Evolutionary conservation across 805 yeast genomes (phyloP), one percentile per base, ranked within the genome.

Genomic region (Metschnikowia santaceciliae): DNA sequence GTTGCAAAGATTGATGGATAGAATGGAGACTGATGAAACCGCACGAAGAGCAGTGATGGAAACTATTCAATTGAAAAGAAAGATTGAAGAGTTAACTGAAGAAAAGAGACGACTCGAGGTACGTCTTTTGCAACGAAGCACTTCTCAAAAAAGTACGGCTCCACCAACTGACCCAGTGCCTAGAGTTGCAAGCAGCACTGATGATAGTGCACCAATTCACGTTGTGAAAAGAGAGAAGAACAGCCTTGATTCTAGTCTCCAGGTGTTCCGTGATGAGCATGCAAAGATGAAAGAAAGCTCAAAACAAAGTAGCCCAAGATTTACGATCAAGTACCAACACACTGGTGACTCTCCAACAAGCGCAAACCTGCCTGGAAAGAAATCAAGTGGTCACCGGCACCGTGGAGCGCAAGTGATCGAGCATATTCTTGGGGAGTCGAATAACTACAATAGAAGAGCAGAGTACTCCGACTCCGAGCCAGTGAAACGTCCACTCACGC

Each of bases 1-100:
- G 1, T 64, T 74, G 15, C 74, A 70, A 42, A 59, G 69, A 34
- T 54, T 70, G 19, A 63, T 70, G 62, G 73, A 71, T 48, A 58
- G 70, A 34, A 50, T 69, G 50, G 59, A 61, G 6, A 62, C 72
- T 3, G 74, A 70, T 46, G 71, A 70, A 32, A 68, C 66, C 3
- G 71, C 73, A 4, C 57, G 66, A 49, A 57, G 68, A 48, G 72
- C 74, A 2, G 61, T 70, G 6, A 54, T 68, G 47, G 74, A 70
- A 46, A 54, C 68, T 0, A 59, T 61, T 10, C 64, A 59, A 32
- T 56, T 72, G 43, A 50, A 56, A 11, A 58, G 61, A 33, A 55
- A 55, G 13, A 47, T 71, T 20, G 57, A 61, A 17, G 37, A 19
- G 10, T 50, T 69, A 26, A 52, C 48, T 6, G 66, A 62, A 11